A percentile compares a stretch with the other conserved stretches of the same genome.
Evolutionary conservation across 495 filamentous ascomycete genomes (phyloP).

Genomic region (Aspergillus campestris): DNA sequence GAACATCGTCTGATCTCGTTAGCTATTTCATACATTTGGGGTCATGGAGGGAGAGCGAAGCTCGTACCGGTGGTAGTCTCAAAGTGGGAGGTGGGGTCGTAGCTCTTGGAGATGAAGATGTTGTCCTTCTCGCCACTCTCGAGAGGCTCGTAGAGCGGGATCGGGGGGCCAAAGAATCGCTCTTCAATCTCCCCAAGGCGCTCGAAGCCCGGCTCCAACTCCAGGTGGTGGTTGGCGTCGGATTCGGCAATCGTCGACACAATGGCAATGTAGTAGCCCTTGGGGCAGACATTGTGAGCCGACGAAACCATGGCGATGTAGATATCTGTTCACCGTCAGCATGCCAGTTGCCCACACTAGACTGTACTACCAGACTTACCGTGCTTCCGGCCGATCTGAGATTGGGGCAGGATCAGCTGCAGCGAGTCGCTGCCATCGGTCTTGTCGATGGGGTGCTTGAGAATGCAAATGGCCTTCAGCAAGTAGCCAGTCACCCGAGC

Average conservation of each 20-base stretch:
- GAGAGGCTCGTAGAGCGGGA: constrained; percentile 87
- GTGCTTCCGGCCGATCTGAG: constrained; percentile 88
- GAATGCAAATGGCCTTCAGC: constrained; percentile 91
- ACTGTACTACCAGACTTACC: constrained; percentile 44
- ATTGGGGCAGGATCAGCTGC: constrained; percentile 96
- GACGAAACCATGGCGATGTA: constrained; percentile 96
- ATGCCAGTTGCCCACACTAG: neutral
- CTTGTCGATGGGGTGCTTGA: constrained; percentile 85
- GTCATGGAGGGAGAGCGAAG: neutral
- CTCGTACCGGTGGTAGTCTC: constrained; percentile 71
- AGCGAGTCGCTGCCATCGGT: constrained; percentile 86
- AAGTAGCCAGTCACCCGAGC: constrained; percentile 79
- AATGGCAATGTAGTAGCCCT: constrained; percentile 98
- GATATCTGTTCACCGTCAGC: constrained; percentile 58
- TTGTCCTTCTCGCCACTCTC: constrained; percentile 80
- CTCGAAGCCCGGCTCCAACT: constrained; percentile 89
- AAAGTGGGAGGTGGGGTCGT: constrained; percentile 95
- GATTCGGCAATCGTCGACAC: constrained; percentile 96
- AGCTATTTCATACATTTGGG: neutral
- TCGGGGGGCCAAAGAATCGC: constrained; percentile 89
- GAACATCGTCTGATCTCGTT: constrained; percentile 63
- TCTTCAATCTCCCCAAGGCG: constrained; percentile 91
- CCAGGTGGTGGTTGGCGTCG: constrained; percentile 84
- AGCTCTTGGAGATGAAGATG: constrained; percentile 97
- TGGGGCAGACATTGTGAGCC: constrained; percentile 96